These are phyloP conservation scores for Phytophthora megakarya DNA, from an alignment of 352 stramenopile species.

Conservation along the genomic window DNA sequence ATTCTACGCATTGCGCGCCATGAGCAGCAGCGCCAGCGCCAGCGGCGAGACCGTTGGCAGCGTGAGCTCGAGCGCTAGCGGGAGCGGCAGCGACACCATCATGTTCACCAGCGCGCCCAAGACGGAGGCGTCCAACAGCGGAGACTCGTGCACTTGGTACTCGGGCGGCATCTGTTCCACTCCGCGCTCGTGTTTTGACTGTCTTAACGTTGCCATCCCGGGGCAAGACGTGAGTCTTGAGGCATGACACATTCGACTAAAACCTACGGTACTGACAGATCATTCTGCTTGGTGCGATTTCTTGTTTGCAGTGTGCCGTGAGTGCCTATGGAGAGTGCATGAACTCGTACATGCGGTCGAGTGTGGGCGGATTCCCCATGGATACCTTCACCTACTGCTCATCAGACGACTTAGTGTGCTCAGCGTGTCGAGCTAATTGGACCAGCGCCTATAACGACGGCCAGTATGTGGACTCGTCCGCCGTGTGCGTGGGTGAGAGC, in stretches of 20 bases:
- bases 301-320: conserved; percentile 37
- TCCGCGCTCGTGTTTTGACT: conserved; percentile 44
- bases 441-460: conserved; percentile 14
- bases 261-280: conserved; percentile 1
- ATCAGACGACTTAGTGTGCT: conserved; percentile 32
- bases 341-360: conserved; percentile 32
- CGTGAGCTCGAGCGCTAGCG: background rate
- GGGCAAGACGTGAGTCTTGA: conserved; percentile 32
- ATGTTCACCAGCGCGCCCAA: conserved; percentile 32
- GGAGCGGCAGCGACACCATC: background rate
- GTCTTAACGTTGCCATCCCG: conserved; percentile 39
- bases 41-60: conserved; percentile 15
- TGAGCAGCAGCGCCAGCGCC: conserved; percentile 18
- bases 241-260: background rate
- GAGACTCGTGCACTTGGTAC: conserved; percentile 47
- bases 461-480: conserved; percentile 14
- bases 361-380: conserved; percentile 31
- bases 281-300: background rate
- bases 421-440: conserved; percentile 34
- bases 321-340: conserved; percentile 39
- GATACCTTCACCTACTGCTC: conserved; percentile 49
- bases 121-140: conserved; percentile 14
- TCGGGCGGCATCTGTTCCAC: conserved; percentile 28
- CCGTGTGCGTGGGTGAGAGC: conserved; percentile 35
- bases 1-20: conserved; percentile 6